Conservation (phyloP, 805 yeast genomes). For the Kregervanrija fluxuum region DNA sequence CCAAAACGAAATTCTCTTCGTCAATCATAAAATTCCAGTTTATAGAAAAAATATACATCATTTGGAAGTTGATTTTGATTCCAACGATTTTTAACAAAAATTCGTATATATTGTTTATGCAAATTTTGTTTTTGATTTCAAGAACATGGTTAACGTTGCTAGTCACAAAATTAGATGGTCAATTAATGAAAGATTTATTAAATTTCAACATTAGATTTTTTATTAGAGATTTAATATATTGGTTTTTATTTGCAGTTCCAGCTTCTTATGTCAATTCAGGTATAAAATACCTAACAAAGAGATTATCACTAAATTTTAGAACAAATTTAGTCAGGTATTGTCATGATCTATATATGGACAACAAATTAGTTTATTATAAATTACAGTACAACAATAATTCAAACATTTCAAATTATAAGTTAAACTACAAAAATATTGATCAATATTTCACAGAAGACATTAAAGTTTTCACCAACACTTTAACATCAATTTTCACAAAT, state of each 20-base stretch:
- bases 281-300: slow-evolving; percentile 70
- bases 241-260: slow-evolving; percentile 89
- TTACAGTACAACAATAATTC: slow-evolving; percentile 49
- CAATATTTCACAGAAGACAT: slow-evolving; percentile 84
- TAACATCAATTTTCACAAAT: slow-evolving; percentile 77
- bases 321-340: slow-evolving; percentile 76
- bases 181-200: slow-evolving; percentile 81
- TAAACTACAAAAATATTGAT: slow-evolving; percentile 59
- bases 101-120: slow-evolving; percentile 56
- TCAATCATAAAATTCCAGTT: slow-evolving; percentile 46
- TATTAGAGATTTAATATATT: slow-evolving; percentile 67
- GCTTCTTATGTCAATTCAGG: slow-evolving; percentile 90
- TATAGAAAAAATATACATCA: slow-evolving; percentile 61
- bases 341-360: slow-evolving; percentile 83
- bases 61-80: slow-evolving; percentile 69
- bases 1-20: not conserved
- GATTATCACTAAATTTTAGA: slow-evolving; percentile 77
- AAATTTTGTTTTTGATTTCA: slow-evolving; percentile 64
- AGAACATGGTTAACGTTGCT: slow-evolving; percentile 83
- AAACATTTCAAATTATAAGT: slow-evolving; percentile 22
- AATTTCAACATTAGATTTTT: slow-evolving; percentile 73
- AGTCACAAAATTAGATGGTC: slow-evolving; percentile 88
- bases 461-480: slow-evolving; percentile 69
- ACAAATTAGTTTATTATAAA: slow-evolving; percentile 77
- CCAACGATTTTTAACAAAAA: slow-evolving; percentile 68